phyloP scores from a whole-genome alignment of 164 flowering plant genomes.

The Tinospora cordifolia region DNA sequence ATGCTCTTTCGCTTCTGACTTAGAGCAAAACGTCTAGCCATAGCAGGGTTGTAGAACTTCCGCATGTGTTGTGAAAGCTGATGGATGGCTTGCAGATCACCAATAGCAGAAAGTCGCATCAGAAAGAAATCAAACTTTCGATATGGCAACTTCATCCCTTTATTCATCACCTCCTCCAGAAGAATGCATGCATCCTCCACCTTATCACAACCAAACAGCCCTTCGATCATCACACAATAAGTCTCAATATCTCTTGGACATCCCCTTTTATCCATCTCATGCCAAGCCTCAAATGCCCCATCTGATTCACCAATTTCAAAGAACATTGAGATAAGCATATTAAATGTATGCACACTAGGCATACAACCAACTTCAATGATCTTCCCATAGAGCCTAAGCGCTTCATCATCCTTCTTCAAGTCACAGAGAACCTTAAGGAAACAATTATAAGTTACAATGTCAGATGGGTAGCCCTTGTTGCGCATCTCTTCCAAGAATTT shows the following conservation, averaged over 20 bases:
- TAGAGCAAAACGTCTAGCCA: constrained; percentile 71
- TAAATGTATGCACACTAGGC: constrained; percentile 89
- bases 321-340: constrained; percentile 76
- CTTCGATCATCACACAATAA: constrained; percentile 84
- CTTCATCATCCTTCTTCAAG: constrained; percentile 56
- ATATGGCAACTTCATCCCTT: constrained; percentile 65
- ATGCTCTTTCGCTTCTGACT: constrained; percentile 63
- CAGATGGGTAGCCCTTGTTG: constrained; percentile 80
- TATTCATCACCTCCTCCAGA: constrained; percentile 58
- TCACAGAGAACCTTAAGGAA: constrained; percentile 89
- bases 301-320: constrained; percentile 56
- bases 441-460: constrained; percentile 88
- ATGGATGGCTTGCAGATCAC: constrained; percentile 71
- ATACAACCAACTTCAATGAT: constrained; percentile 60
- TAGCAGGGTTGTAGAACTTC: constrained; percentile 71
- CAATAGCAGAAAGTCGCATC: constrained; percentile 58
- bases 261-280: constrained; percentile 66
- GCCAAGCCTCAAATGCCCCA: constrained; percentile 79
- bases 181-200: constrained; percentile 57
- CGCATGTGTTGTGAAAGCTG: constrained; percentile 86
- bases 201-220: constrained; percentile 55
- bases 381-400: constrained; percentile 48
- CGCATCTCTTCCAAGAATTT: constrained; percentile 85
- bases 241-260: constrained; percentile 56
- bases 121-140: constrained; percentile 63